Base-by-base conservation (phyloP, 768 basidiomycete species). In the Auricularia sp. region DNA sequence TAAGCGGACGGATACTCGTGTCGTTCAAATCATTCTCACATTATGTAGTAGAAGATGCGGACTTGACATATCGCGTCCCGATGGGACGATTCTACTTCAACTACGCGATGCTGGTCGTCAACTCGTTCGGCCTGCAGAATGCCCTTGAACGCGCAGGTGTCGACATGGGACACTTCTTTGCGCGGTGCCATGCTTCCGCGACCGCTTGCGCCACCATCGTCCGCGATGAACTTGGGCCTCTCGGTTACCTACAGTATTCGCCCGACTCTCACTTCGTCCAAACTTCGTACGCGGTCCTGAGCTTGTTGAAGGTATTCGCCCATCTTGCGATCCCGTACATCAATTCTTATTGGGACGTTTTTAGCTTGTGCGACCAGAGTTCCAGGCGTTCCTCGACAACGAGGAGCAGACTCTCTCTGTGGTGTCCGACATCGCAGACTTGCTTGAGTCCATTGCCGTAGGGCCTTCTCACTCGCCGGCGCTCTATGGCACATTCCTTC, bases 101-200 rank as follows among this genome's bases (percentile, higher is more conserved):
- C 72, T 96, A 96, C 70, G 85, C 88, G 33, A 84, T 85, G 76
- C 83, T 99, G 62, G 91, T 97, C 44, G 78, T 98, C 65, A 94
- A 97, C 72, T 96, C 95, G 1, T 99, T 99, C 70, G 96, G 96
- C 11, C 81, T 99, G 54, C 95, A 99, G 74, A 91, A 96, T 71
- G 93, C 96, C n/a, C 77, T 98, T 64, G 95, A 96, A 75, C 82
- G 84, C 21, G 81, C 83, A 3, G 76, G 82, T 0, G 75, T 89
- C 54, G 85, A 94, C 71, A 86, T 91, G 51, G 86, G 86, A 0
- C 87, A 94, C 76, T 94, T 94, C 77, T 93, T 94, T 71, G 83
- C 85, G 14, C 84, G 90, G 39, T 89, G 88, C 66, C 86, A 93
- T 73, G 80, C 83, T 3, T 81, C 84, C 8, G 92, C 92, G 2